Evolutionary conservation across 805 yeast genomes (phyloP), one percentile per base, ranked within the genome.

Genomic region (Clavispora carvajalis): DNA sequence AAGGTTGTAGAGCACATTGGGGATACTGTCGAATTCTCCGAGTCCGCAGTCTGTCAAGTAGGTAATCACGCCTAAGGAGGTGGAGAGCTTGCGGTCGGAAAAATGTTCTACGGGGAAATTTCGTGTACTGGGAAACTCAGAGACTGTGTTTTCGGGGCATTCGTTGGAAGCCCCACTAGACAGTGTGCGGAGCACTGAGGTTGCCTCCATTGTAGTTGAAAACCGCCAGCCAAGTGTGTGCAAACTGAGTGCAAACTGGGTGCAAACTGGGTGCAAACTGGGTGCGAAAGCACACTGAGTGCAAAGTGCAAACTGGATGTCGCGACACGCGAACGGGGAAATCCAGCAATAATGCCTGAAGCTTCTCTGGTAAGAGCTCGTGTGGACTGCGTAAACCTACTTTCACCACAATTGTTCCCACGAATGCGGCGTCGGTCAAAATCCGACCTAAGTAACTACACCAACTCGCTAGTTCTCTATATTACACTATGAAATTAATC

Each of bases 41-140:
- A 39, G 37, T 10, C 52, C 47, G 22, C 43, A 44, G 15, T 38
- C 40, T 17, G 47, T 39, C 15, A 48, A 36, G 21, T 45, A 40
- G 15, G 47, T 39, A 24, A 48, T 44, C 10, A 44, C 34, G 21
- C 47, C 51, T 30, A 48, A 38, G 2, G 49, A 40, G n/a, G 33
- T 39, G 7, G 45, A 22, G 21, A 48, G 40, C 23, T 21, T 12
- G 22, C 24, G 13, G 18, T 38, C 33, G 22, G 21, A 8, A 17
- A 33, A 19, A 7, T 18, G n/a, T 7, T 36, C 18, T 2, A 19
- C 15, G 5, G 24, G 24, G 16, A 16, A 7, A 4, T 26, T 13
- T 17, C 9, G 9, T 12, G 16, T 36, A n/a, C 41, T 34, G 12
- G 48, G 43, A 17, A 34, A 44, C n/a, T 41, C 48, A n/a, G 38